Conservation (phyloP, 805 yeast genomes). For the Maudiozyma barnettii region DNA sequence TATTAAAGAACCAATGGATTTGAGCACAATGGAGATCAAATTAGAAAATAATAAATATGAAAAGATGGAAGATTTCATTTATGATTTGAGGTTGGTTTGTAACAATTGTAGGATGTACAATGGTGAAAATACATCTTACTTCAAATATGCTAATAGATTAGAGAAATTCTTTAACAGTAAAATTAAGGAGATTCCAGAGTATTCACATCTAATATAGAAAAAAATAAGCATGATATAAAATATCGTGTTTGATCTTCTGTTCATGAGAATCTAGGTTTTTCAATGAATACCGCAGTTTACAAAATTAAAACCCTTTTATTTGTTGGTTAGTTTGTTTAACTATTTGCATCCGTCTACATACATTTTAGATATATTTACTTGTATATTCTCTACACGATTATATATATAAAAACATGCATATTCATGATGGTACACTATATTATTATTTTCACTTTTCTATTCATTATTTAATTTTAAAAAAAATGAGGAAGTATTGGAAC, state of each 20-base stretch:
- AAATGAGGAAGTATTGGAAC: too few species aligned
- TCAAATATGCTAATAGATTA: conserved; percentile 85
- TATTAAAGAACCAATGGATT: conserved; percentile 96
- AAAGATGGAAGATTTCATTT: conserved; percentile 80
- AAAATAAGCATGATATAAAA: not conserved
- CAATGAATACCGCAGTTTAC: too few species aligned
- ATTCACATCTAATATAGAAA: conserved; percentile 53
- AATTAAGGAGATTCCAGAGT: conserved; percentile 86
- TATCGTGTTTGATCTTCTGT: not conserved
- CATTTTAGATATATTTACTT: not conserved
- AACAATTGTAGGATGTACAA: conserved; percentile 89
- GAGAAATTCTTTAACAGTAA: conserved; percentile 81
- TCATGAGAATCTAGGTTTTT: too few species aligned
- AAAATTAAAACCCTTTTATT: too few species aligned
- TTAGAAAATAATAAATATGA: conserved; percentile 87
- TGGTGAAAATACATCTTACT: conserved; percentile 90
- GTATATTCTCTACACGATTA: not conserved
- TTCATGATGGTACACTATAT: not conserved
- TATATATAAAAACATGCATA: not conserved
- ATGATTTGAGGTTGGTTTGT: conserved; percentile 78
- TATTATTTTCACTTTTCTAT: too few species aligned
- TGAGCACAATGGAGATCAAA: conserved; percentile 89
- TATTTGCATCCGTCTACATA: not conserved
- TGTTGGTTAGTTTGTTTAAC: too few species aligned
- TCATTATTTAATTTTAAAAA: too few species aligned